A percentile compares a stretch with the other conserved stretches of the same genome.
These are phyloP conservation scores for Candida saitoana DNA, from an alignment of 805 yeast species.

Conservation along the genomic window DNA sequence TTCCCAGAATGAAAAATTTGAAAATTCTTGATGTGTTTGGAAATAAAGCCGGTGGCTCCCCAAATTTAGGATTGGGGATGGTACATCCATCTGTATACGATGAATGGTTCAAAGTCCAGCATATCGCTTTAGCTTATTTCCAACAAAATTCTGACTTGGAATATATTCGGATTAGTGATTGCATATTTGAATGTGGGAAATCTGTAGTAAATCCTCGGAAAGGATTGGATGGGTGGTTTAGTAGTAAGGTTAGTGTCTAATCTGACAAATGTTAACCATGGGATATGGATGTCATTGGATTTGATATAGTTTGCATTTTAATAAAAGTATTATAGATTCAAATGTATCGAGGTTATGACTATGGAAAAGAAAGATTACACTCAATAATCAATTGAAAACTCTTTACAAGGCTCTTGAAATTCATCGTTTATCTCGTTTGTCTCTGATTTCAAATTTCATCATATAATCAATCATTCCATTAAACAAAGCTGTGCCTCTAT, in stretches of 20 bases:
- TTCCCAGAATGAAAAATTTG: slow-evolving; percentile 20
- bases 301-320: neutral
- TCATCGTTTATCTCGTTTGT: too few relatives aligned
- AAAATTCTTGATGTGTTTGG: slow-evolving; percentile 45
- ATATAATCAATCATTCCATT: too few relatives aligned
- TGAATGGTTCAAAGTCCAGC: slow-evolving; percentile 55
- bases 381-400: too few relatives aligned
- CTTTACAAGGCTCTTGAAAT: too few relatives aligned
- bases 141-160: slow-evolving; percentile 22
- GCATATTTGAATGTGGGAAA: slow-evolving; percentile 40
- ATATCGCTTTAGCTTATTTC: slow-evolving; percentile 43
- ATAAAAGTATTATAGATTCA: neutral
- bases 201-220: slow-evolving; percentile 34
- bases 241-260: slow-evolving; percentile 22
- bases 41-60: slow-evolving; percentile 48
- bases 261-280: too few relatives aligned
- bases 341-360: neutral
- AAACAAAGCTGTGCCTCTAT: too few relatives aligned
- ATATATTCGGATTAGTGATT: slow-evolving; percentile 47
- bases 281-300: neutral
- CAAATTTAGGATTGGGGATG: slow-evolving; percentile 52
- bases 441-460: too few relatives aligned
- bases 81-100: slow-evolving; percentile 52
- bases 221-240: slow-evolving; percentile 48
- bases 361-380: neutral